Base-by-base conservation (phyloP, 2,329 filamentous ascomycete species). In the Fusarium keratoplasticum region DNA sequence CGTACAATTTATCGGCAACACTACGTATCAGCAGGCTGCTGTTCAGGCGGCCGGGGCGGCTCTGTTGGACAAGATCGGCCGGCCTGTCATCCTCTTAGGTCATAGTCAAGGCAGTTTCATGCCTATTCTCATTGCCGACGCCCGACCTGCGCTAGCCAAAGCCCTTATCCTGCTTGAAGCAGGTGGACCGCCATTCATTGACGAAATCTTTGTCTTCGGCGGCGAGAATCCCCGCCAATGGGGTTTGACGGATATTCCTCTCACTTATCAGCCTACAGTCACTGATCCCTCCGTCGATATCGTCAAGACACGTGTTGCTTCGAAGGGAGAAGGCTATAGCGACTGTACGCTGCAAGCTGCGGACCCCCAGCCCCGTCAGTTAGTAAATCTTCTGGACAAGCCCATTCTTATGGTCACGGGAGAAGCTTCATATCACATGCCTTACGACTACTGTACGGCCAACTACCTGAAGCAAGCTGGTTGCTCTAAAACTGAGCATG, bases 221-320 rank as follows among this genome's bases (percentile, higher is more conserved):
- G 81, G 76, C 25, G 75, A 72, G 0, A 69, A 81, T 1, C 78
- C 81, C 4, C 78, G 83, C 2, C 74, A 81, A 1, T 90, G 83
- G 75, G 88, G 87, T 1, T 70, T 89, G 7, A 84, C 87, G 7
- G 83, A 87, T 52, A 83, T 86, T n/a, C 84, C 86, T 0, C 67
- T 90, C 18, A 84, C 22, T 4, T 25, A 25, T 25, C 22, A 25
- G 22, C 22, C 22, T 25, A 25, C 22, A 25, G 22, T 25, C 22
- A 25, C 22, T 25, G 22, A 25, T 7, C 76, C 76, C 6, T 61
- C 60, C 2, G 44, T 36, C 0, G 67, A 77, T 3, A 72, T 77
- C n/a, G 22, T 76, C 6, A 58, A 70, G n/a, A 18, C 68, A 6
- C 42, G 42, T 8, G 67, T 64, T 14, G 7, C 64, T 4, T 57